Evolutionary conservation across 208 protist species (phyloP).

Genomic region (Crithidia bombi): DNA sequence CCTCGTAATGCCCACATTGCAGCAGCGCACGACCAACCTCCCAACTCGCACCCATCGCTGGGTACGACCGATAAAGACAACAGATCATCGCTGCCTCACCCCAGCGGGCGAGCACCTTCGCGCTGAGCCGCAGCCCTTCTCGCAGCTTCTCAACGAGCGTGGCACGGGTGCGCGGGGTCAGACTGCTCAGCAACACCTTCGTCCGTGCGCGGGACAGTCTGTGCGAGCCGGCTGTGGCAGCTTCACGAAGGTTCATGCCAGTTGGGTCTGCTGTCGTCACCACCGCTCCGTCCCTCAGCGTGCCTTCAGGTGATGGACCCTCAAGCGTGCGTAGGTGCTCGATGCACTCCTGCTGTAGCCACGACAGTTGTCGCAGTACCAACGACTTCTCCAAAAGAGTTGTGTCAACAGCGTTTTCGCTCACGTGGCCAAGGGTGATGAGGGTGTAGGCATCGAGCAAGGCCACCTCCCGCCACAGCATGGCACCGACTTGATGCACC

Average conservation of each 20-base stretch:
- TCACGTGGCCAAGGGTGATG: conserved; percentile 73
- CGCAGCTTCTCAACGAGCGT: conserved; percentile 42
- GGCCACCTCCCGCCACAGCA: conserved; percentile 70
- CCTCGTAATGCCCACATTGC: conserved; percentile 42
- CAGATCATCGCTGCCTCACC: conserved; percentile 45
- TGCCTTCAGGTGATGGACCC: not conserved
- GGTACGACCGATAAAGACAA: conserved; percentile 42
- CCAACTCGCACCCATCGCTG: conserved; percentile 66
- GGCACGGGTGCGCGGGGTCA: conserved; percentile 42
- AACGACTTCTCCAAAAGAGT: conserved; percentile 15
- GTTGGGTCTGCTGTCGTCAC: not conserved
- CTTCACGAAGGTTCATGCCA: not conserved
- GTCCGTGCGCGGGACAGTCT: conserved; percentile 1
- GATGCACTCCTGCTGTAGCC: conserved; percentile 29
- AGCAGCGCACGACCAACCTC: conserved; percentile 63
- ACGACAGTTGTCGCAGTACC: conserved; percentile 26
- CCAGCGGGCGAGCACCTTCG: conserved; percentile 60
- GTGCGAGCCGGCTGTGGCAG: not conserved
- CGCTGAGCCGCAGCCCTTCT: conserved; percentile 66
- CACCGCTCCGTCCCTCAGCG: not conserved
- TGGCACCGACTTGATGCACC: conserved; percentile 20
- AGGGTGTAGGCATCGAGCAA: conserved; percentile 81
- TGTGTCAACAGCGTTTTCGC: conserved; percentile 60
- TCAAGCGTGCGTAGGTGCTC: conserved; percentile 37
- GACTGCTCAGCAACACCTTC: conserved; percentile 12